A percentile compares a stretch with the other conserved stretches of the same genome.
These are phyloP conservation scores for Globisporangium acanthophoron DNA, from an alignment of 352 stramenopile species.

Conservation along the genomic window DNA sequence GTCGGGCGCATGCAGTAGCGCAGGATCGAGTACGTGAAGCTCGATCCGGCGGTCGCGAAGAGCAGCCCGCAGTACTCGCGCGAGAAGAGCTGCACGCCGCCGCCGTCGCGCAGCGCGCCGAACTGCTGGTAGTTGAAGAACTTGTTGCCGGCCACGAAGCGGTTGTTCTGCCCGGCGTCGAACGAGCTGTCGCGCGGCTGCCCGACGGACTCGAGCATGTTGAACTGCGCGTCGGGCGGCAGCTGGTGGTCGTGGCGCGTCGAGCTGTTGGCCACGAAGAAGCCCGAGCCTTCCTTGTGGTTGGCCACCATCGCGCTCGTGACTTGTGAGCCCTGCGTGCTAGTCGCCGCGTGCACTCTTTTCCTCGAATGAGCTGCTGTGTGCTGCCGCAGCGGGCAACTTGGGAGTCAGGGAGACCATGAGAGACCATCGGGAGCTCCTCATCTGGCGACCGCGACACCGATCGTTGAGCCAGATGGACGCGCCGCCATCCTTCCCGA, in stretches of 20 bases:
- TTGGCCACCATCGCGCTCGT: conserved; percentile 6
- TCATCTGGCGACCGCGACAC: no score
- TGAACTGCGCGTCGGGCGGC: conserved; percentile 6
- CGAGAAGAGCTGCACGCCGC: conserved; percentile 59
- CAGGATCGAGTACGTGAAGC: conserved; percentile 56
- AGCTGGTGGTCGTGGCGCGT: conserved; percentile 5
- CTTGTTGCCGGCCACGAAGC: conserved; percentile 49
- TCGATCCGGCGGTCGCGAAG: conserved; percentile 45
- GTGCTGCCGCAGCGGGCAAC: no score
- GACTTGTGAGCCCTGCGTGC: no score
- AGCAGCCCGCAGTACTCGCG: conserved; percentile 47
- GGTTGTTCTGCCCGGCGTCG: conserved; percentile 11
- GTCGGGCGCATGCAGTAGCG: conserved; percentile 61
- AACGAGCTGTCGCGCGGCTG: conserved; percentile 4
- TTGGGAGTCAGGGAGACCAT: no score
- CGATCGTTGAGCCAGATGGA: no score
- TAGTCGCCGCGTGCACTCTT: no score
- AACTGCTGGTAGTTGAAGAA: conserved; percentile 80
- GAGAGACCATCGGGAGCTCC: no score
- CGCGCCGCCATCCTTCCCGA: no score
- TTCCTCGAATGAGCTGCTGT: neutral
- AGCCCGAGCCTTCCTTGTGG: conserved; percentile 10
- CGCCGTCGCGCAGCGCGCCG: conserved; percentile 54
- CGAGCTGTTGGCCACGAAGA: conserved; percentile 5
- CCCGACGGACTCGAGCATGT: conserved; percentile 8